A percentile compares a stretch with the other conserved stretches of the same genome.
Evolutionary conservation across 129 eudicot genomes (phyloP).

Genomic region (Sambucus nigra): DNA sequence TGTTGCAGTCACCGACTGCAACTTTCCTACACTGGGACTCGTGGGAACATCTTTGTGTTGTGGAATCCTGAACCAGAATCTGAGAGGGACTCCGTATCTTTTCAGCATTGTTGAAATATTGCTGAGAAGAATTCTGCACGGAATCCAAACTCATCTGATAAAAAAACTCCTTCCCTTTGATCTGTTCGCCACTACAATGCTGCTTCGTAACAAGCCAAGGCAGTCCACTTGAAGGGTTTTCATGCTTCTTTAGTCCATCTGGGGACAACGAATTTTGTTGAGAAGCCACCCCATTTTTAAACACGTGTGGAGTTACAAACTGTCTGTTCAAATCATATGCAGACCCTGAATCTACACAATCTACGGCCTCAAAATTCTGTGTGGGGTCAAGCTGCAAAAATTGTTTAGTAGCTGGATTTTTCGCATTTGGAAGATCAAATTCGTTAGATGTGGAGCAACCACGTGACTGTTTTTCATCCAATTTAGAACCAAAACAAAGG

Average conservation of each 20-base stretch:
- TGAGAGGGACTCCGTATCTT: conserved; percentile 7
- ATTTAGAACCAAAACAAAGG: neutral
- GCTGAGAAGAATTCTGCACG: conserved; percentile 49
- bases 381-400: conserved; percentile 4
- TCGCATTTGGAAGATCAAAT: conserved; percentile 16
- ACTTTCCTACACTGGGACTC: conserved; percentile 16
- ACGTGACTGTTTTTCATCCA: conserved; percentile 2
- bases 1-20: conserved; percentile 6
- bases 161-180: conserved; percentile 23
- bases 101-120: conserved; percentile 42
- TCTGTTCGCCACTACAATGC: conserved; percentile 17
- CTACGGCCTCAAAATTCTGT: conserved; percentile 6
- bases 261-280: too few species aligned
- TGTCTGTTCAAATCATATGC: neutral
- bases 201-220: conserved; percentile 35
- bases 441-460: conserved; percentile 5
- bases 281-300: too few species aligned
- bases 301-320: neutral
- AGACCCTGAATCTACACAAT: neutral
- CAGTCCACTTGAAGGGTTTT: conserved; percentile 20
- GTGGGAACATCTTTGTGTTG: neutral
- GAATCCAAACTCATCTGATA: conserved; percentile 59
- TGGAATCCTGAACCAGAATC: neutral
- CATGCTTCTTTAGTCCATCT: conserved; percentile 23
- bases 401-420: conserved; percentile 2